These are phyloP conservation scores for Fusarium veterinarium DNA, from an alignment of 2,329 filamentous ascomycete genomes.

Conservation along the genomic window DNA sequence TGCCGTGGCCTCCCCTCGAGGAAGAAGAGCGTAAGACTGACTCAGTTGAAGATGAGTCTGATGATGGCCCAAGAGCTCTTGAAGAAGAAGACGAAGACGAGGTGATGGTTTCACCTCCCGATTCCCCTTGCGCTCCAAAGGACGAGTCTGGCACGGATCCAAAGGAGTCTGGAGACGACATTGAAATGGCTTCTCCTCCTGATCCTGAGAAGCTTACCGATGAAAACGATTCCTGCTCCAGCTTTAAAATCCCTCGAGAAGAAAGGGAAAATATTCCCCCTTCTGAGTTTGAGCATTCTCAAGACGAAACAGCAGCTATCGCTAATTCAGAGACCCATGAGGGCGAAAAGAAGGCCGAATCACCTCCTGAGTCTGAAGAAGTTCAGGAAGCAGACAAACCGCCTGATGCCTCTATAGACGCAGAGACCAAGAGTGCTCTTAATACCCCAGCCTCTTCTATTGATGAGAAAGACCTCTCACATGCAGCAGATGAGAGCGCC, in stretches of 20 bases:
- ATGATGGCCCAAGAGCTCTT: not conserved
- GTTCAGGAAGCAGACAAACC: not conserved
- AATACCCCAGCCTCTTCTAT: not conserved
- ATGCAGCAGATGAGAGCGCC: not conserved
- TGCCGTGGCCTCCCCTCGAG: conserved; percentile 43
- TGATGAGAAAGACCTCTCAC: not conserved
- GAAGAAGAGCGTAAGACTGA: not conserved
- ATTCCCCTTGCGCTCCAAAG: too few relatives aligned
- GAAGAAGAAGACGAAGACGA: conserved; percentile 9
- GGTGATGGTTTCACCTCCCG: not conserved
- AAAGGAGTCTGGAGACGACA: not conserved
- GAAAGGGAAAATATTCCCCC: not conserved
- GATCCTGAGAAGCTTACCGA: not conserved
- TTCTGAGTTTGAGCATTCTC: not conserved
- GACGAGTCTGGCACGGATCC: not conserved
- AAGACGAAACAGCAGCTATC: not conserved
- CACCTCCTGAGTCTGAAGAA: not conserved
- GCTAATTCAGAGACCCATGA: not conserved
- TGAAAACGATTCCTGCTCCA: not conserved
- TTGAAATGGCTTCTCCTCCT: not conserved
- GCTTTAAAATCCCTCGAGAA: not conserved
- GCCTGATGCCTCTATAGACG: not conserved
- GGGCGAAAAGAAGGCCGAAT: not conserved
- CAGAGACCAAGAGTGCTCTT: not conserved
- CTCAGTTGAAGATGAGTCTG: not conserved